Conservation (phyloP, 768 basidiomycete genomes). For the Austroboletus eburneus region DNA sequence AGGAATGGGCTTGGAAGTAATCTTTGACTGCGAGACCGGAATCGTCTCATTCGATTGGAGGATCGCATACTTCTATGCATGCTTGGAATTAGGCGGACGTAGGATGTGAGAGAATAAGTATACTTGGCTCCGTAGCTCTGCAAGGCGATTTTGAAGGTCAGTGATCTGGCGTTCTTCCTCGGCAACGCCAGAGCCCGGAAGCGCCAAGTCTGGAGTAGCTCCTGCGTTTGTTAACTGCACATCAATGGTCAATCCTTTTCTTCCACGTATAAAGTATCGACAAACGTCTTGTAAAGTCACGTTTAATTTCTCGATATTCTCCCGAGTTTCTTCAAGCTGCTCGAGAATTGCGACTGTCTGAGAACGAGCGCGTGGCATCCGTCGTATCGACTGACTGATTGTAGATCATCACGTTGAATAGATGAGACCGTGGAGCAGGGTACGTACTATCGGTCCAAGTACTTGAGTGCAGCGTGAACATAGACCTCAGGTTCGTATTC, state of each 20-base stretch:
- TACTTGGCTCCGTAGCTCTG: constrained; percentile 39
- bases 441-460: constrained; percentile 72
- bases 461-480: constrained; percentile 70
- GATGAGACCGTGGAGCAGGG: not conserved
- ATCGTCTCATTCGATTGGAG: constrained; percentile 22
- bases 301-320: constrained; percentile 34
- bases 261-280: constrained; percentile 4
- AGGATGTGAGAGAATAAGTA: constrained; percentile 7
- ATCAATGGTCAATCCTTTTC: not conserved
- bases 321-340: constrained; percentile 34
- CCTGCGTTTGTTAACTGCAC: constrained; percentile 16
- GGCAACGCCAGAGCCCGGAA: constrained; percentile 28
- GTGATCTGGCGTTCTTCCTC: constrained; percentile 42
- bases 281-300: constrained; percentile 40
- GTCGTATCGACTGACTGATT: constrained; percentile 41
- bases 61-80: constrained; percentile 25
- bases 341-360: constrained; percentile 37
- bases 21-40: constrained; percentile 8
- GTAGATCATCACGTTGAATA: constrained; percentile 25
- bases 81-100: not conserved
- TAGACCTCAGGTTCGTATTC: constrained; percentile 73
- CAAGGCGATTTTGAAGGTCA: constrained; percentile 41
- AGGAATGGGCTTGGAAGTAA: constrained; percentile 3
- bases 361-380: constrained; percentile 47
- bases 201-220: constrained; percentile 14